These are phyloP conservation scores for Cucurbita moschata DNA, from an alignment of 306 rosid genomes.

Conservation along the genomic window DNA sequence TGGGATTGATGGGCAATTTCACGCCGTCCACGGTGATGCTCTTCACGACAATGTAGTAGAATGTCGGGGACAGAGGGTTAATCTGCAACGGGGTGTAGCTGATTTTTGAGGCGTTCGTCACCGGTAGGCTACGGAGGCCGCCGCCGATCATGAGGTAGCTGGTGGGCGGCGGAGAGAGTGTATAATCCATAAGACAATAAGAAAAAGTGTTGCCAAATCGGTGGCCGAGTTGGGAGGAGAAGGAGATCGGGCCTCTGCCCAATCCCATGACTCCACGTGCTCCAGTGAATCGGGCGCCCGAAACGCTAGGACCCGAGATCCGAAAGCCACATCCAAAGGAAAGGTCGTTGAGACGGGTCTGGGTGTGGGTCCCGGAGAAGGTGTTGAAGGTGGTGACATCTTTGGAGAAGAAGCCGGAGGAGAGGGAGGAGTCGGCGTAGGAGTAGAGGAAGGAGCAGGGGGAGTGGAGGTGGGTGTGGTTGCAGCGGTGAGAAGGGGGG, in stretches of 20 bases:
- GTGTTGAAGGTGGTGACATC: slow-evolving; percentile 43
- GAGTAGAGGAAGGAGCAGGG: slow-evolving; percentile 50
- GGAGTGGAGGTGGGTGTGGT: slow-evolving; percentile 35
- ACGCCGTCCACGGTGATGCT: slow-evolving; percentile 24
- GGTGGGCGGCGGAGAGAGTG: slow-evolving; percentile 54
- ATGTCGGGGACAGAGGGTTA: slow-evolving; percentile 46
- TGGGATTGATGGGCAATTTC: slow-evolving; percentile 26
- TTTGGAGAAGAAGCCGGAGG: slow-evolving; percentile 48
- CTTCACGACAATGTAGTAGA: slow-evolving; percentile 42
- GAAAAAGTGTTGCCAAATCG: slow-evolving; percentile 55
- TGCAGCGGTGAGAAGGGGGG: slow-evolving; percentile 26
- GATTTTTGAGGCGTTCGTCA: slow-evolving; percentile 6
- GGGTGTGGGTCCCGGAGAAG: slow-evolving; percentile 10
- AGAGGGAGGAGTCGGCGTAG: slow-evolving; percentile 47
- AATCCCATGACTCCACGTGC: slow-evolving; percentile 75
- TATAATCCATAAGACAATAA: slow-evolving; percentile 61
- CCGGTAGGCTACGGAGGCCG: slow-evolving; percentile 4
- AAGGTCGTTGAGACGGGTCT: background rate
- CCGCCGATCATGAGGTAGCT: slow-evolving; percentile 53
- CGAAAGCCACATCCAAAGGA: slow-evolving; percentile 55
- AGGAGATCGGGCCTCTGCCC: slow-evolving; percentile 60
- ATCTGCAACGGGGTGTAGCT: slow-evolving; percentile 34
- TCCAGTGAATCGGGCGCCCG: slow-evolving; percentile 43
- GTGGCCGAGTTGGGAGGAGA: slow-evolving; percentile 44
- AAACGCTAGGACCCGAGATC: slow-evolving; percentile 42